Evolutionary conservation across 805 yeast genomes (phyloP), one percentile per base, ranked within the genome.

Genomic region (Cyberlindnera lachancei): DNA sequence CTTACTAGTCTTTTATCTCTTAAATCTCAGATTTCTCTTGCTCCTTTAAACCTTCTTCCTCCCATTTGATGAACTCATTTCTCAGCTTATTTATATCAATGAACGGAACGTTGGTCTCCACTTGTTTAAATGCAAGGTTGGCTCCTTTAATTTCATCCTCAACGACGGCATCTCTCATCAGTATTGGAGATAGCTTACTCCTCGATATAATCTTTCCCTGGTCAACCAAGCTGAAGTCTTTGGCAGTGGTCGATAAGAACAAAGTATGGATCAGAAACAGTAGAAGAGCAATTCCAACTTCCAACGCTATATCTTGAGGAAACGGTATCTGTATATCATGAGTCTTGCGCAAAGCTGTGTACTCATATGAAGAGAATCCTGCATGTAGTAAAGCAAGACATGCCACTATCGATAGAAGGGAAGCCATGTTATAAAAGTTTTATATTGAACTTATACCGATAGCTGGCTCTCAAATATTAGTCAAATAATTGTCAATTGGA

Each of bases 331-430:
- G 25, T 13, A 40, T 38, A 4, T 29, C n/a, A 15, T 35, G 37
- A 17, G 27, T 49, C 31, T 40, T 63, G 52, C 16, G 50, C 34
- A 22, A 64, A 51, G 44, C 64, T 67, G 44, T 66, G 66, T 52
- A 63, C 44, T 73, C 77, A 40, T 64, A 68, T 3, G 78, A 63
- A 6, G 79, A 73, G 41, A 69, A 72, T 1, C 68, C 74, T 1
- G 76, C 64, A 46, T 74, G 78, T 2, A 61, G 30, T 23, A 73
- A 55, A 5, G 39, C 27, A 4, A 45, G 11, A 0, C 36, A 17
- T 2, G 38, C 44, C 7, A 37, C 3, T n/a, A 32, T 19, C 6
- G 39, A 36, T 4, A 41, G 24, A 3, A 39, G 15, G 4, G 30
- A 24, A 7, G 27, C 18, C 42, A 37, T 37, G 8, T 18, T 15